Evolutionary conservation across 2,329 filamentous ascomycete genomes (phyloP).

Genomic region (Xylariaceae sp.): DNA sequence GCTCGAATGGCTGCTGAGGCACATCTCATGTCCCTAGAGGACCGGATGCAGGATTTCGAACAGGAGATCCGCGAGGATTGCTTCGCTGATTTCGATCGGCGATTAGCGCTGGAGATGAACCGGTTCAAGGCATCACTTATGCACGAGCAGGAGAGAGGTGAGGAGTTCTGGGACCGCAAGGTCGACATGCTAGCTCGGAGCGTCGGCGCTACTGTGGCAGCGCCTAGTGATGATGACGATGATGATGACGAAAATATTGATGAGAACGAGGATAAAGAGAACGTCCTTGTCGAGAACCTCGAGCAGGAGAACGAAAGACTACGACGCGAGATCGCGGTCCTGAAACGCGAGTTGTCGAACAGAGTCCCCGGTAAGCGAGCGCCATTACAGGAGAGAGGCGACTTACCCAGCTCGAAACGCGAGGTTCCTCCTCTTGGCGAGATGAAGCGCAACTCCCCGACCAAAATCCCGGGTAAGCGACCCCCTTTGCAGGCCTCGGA

Average conservation of each 20-base stretch:
- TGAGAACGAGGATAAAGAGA: slow-evolving; percentile 54
- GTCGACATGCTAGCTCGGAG: slow-evolving; percentile 65
- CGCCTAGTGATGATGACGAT: slow-evolving; percentile 42
- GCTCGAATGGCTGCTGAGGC: slow-evolving; percentile 67
- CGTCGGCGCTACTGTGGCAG: slow-evolving; percentile 39
- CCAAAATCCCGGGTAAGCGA: too few species aligned
- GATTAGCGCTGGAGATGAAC: slow-evolving; percentile 66
- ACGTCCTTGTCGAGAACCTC: slow-evolving; percentile 56
- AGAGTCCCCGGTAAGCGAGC: slow-evolving; percentile 59
- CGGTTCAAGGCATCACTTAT: slow-evolving; percentile 78
- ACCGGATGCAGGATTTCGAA: slow-evolving; percentile 64
- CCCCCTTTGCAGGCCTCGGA: too few species aligned
- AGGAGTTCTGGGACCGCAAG: slow-evolving; percentile 85
- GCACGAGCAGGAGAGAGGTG: slow-evolving; percentile 70
- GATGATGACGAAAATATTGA: slow-evolving; percentile 40
- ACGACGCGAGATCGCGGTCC: slow-evolving; percentile 55
- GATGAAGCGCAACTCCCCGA: too few species aligned
- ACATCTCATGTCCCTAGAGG: slow-evolving; percentile 64
- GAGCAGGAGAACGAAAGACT: slow-evolving; percentile 68
- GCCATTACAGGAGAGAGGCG: slow-evolving; percentile 51
- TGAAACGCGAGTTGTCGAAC: slow-evolving; percentile 60
- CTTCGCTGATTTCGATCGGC: slow-evolving; percentile 76
- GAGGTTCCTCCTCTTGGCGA: slow-evolving; percentile 37
- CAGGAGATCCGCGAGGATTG: slow-evolving; percentile 85
- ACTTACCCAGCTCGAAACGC: slow-evolving; percentile 29